phyloP scores from a whole-genome alignment of 2,329 filamentous ascomycete species.

The Nannizziopsis arthrosporioides region DNA sequence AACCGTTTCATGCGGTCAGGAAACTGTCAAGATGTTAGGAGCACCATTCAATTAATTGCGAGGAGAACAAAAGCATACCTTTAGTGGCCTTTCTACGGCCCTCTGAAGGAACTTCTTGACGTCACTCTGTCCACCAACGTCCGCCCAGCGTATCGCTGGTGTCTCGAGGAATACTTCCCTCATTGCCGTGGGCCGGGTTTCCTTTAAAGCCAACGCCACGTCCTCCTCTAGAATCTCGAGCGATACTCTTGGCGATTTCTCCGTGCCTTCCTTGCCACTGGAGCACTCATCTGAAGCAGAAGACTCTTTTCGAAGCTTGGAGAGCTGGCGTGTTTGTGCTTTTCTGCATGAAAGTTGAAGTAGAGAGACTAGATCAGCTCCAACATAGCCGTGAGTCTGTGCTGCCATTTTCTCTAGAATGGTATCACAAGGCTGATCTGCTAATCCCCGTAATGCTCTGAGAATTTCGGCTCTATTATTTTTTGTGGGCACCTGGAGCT shows the following conservation, averaged over 20 bases:
- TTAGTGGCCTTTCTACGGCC: constrained; percentile 48
- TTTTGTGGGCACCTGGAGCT: constrained; percentile 65
- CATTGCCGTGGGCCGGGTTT: constrained; percentile 73
- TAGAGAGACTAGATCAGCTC: constrained; percentile 60
- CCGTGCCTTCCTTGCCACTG: neutral
- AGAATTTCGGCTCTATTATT: constrained; percentile 63
- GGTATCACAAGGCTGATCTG: constrained; percentile 39
- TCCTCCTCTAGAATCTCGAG: constrained; percentile 28
- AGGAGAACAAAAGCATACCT: constrained; percentile 29
- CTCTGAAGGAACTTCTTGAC: constrained; percentile 58
- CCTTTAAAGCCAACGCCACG: constrained; percentile 45
- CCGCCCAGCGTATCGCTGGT: constrained; percentile 71
- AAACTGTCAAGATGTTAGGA: constrained; percentile 25
- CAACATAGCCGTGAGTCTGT: constrained; percentile 77
- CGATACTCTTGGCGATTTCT: constrained; percentile 12
- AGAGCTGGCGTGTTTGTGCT: constrained; percentile 25
- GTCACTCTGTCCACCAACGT: constrained; percentile 73
- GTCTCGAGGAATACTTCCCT: constrained; percentile 80
- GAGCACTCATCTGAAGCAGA: neutral
- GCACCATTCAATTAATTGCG: neutral
- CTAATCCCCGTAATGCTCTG: constrained; percentile 43
- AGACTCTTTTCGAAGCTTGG: constrained; percentile 6
- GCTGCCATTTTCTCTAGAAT: constrained; percentile 53
- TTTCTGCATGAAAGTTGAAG: constrained; percentile 42
- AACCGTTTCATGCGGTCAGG: constrained; percentile 41